phyloP scores from a whole-genome alignment of 164 flowering plant genomes.

The Chloranthus sessilifolius region DNA sequence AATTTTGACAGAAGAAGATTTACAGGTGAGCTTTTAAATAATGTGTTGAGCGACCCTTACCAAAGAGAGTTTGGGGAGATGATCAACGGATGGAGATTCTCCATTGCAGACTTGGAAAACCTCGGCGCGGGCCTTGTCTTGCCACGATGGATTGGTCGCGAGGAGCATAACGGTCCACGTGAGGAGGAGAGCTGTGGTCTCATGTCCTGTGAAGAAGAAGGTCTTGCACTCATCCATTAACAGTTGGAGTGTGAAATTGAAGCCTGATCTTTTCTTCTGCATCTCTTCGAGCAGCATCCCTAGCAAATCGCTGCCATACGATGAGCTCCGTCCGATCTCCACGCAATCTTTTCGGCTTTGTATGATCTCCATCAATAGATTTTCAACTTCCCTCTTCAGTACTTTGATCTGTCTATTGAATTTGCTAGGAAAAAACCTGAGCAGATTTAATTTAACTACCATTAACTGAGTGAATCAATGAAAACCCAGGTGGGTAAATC shows the following conservation, averaged over 20 bases:
- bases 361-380: slow-evolving; percentile 76
- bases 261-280: slow-evolving; percentile 47
- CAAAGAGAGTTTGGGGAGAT: slow-evolving; percentile 66
- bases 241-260: slow-evolving; percentile 47
- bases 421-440: slow-evolving; percentile 81
- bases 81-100: slow-evolving; percentile 52
- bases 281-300: slow-evolving; percentile 76
- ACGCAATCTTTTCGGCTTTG: slow-evolving; percentile 67
- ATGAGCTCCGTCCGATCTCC: slow-evolving; percentile 63
- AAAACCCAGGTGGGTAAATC: not conserved
- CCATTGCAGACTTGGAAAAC: slow-evolving; percentile 55
- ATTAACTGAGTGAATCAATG: not conserved
- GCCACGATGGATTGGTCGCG: slow-evolving; percentile 87
- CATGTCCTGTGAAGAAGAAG: slow-evolving; percentile 94
- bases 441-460: no score
- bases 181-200: slow-evolving; percentile 84
- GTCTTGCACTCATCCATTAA: slow-evolving; percentile 98
- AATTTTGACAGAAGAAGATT: no score
- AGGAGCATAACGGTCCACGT: slow-evolving; percentile 95
- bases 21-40: no score
- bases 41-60: slow-evolving; percentile 46
- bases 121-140: slow-evolving; percentile 70
- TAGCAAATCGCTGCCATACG: slow-evolving; percentile 74
- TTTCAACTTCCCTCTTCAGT: slow-evolving; percentile 80
- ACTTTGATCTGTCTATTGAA: slow-evolving; percentile 79